Conservation (phyloP, 2,329 filamentous ascomycete species). For the Exophiala dermatitidis region DNA sequence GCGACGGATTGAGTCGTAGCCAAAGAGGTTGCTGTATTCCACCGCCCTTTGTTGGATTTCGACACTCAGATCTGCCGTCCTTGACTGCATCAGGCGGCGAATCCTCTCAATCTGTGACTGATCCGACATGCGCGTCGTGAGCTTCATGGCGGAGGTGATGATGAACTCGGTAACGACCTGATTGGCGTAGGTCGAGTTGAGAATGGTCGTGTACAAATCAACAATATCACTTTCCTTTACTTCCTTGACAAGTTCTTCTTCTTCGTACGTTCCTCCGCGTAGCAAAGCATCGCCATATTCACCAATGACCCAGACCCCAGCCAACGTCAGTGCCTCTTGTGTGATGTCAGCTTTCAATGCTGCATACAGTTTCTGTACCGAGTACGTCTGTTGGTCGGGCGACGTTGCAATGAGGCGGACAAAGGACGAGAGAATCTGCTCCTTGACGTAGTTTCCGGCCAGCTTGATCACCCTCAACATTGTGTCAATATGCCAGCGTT, state of each 20-base stretch:
- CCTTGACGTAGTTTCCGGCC: conserved; percentile 94
- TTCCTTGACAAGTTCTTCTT: conserved; percentile 76
- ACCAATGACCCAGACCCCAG: conserved; percentile 94
- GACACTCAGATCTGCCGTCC: conserved; percentile 83
- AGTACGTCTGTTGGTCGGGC: conserved; percentile 90
- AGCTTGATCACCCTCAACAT: conserved; percentile 90
- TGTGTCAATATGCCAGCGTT: conserved; percentile 97
- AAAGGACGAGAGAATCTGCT: conserved; percentile 94
- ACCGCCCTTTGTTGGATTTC: conserved; percentile 95
- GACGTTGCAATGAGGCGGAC: conserved; percentile 92
- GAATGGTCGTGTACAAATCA: conserved; percentile 83
- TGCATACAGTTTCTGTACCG: conserved; percentile 87
- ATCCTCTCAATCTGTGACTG: conserved; percentile 79
- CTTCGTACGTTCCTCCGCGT: conserved; percentile 82
- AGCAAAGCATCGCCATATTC: conserved; percentile 92
- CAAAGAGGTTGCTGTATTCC: conserved; percentile 92
- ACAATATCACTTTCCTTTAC: conserved; percentile 86
- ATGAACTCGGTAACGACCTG: conserved; percentile 94
- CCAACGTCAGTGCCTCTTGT: conserved; percentile 88
- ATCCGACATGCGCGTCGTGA: conserved; percentile 80
- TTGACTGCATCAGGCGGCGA: conserved; percentile 65
- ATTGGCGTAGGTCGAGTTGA: conserved; percentile 89
- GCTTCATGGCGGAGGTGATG: conserved; percentile 86
- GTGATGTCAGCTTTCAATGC: conserved; percentile 94
- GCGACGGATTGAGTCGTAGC: conserved; percentile 74